Percentiles rank a stretch among this genome's conserved stretches.
phyloP scores from a whole-genome alignment of 202 grass and related monocot species.

The Brachypodium distachyon region DNA sequence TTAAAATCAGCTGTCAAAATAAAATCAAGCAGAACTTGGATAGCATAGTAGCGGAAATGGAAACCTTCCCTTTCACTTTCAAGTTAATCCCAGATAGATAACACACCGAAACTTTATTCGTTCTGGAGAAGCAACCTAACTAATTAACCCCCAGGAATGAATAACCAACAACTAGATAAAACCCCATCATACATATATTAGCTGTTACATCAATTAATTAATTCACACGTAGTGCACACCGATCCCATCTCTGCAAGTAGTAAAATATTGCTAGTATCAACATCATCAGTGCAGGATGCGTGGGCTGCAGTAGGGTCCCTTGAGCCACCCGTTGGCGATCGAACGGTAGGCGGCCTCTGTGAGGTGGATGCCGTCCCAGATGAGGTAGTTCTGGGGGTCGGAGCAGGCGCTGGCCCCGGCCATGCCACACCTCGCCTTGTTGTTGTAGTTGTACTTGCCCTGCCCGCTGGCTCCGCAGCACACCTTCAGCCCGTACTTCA shows the following conservation, averaged over 20 bases:
- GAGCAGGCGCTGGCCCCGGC: slow-evolving; percentile 38
- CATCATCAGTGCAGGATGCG: slow-evolving; percentile 41
- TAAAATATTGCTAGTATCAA: not conserved
- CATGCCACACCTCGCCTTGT: slow-evolving; percentile 65
- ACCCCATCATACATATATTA: not conserved
- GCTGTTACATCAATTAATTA: not conserved
- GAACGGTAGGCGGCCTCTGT: slow-evolving; percentile 74
- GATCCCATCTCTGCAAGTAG: not conserved
- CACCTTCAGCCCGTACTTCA: slow-evolving; percentile 44
- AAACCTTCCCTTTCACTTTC: not conserved
- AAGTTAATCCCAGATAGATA: not conserved
- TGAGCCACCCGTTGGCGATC: slow-evolving; percentile 76
- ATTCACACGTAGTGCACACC: not conserved
- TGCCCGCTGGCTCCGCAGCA: slow-evolving; percentile 78
- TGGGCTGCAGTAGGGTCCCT: slow-evolving; percentile 61
- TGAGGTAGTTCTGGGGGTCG: slow-evolving; percentile 46
- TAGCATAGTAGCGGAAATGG: not conserved
- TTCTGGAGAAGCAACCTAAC: not conserved
- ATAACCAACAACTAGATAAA: slow-evolving; percentile 7
- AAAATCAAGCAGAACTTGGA: not conserved
- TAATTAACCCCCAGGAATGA: not conserved
- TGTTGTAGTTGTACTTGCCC: slow-evolving; percentile 82
- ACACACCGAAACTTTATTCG: not conserved
- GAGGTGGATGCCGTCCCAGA: slow-evolving; percentile 87
- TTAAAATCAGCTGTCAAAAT: not conserved